Base-by-base conservation (phyloP, 83 land plant genomes). In the Picea abies region DNA sequence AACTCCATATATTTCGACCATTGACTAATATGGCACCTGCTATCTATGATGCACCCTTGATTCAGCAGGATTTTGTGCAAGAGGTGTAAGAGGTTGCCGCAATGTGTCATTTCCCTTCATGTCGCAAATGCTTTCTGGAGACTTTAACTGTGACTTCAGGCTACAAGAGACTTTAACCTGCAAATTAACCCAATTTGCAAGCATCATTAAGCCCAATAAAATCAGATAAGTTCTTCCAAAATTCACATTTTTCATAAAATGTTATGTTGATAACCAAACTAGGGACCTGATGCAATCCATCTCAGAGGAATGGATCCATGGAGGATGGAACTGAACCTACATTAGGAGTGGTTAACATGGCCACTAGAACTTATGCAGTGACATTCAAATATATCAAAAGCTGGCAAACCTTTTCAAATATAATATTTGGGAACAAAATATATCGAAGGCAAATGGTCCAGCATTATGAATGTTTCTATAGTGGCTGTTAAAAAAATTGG, bases 121-220 rank as follows among this genome's bases (percentile, higher is more conserved):
- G n/a, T 32, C 75, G 37, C 75, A 70, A 73, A 73, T 47, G 7
- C 47, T 73, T 47, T 26, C 75, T 70, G 75, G 19, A 70, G 75
- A 70, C 39, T 35, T 70, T 70, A 37, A 15, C 75, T 70, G 41
- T 16, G 75, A 70, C 75, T 32, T 70, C 39, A 20, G 75, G 47
- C 22, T 37, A 70, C 75, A 70, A 7, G 75, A 70, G 75, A 20
- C 75, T 71, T 71, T 35, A 70, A 70, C 75, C 75, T 70, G 75
- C 47, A 70, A 70, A 70, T 70, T 70, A 70, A 70, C 44, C 44
- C 37, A 41, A 70, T 70, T 70, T 47, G 19, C 75, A 70, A 70
- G 5, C 77, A 4, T 35, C 39, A 67, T 12, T 58, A 22, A 71
- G 39, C 49, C 75, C 47, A 71, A 39, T 16, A 16, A 37, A 17